phyloP scores from a whole-genome alignment of 1,139 yeast species.

The Yamadazyma oceani region DNA sequence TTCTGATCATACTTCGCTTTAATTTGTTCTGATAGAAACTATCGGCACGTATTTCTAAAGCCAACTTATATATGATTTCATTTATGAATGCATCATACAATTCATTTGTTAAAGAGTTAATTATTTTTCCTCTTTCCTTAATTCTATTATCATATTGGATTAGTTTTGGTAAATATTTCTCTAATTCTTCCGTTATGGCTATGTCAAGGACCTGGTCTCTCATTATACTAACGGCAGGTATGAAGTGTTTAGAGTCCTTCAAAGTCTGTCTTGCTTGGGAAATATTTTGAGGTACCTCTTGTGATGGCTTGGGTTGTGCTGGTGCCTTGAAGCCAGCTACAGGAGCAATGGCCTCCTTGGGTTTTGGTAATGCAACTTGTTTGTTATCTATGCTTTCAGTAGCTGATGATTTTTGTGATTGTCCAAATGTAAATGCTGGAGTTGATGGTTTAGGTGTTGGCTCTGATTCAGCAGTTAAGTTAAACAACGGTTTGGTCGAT shows the following conservation, averaged over 20 bases:
- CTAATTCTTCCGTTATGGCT: conserved; percentile 31
- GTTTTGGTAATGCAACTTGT: too few species aligned
- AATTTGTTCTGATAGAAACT: conserved; percentile 23
- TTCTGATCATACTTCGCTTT: conserved; percentile 24
- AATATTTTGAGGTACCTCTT: too few species aligned
- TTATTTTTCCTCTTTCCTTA: conserved; percentile 27
- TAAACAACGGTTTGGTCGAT: too few species aligned
- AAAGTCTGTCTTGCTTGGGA: conserved; percentile 15
- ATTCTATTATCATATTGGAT: conserved; percentile 21
- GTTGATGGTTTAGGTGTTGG: too few species aligned
- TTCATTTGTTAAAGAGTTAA: conserved; percentile 45
- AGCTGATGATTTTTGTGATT: not conserved
- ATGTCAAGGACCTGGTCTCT: conserved; percentile 30
- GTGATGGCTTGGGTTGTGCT: too few species aligned
- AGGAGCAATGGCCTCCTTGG: too few species aligned
- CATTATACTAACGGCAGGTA: conserved; percentile 22
- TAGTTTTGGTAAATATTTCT: conserved; percentile 24
- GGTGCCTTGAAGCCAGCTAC: too few species aligned
- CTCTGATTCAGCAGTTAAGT: too few species aligned
- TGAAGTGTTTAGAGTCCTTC: conserved; percentile 19
- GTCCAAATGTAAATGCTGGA: conserved; percentile 3
- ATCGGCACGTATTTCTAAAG: conserved; percentile 45
- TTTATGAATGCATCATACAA: conserved; percentile 59
- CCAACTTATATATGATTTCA: conserved; percentile 48
- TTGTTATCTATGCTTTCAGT: too few species aligned